A percentile compares a stretch with the other conserved stretches of the same genome.
phyloP scores from a whole-genome alignment of 345 rosid genomes.

The Noccaea bulbosa region DNA sequence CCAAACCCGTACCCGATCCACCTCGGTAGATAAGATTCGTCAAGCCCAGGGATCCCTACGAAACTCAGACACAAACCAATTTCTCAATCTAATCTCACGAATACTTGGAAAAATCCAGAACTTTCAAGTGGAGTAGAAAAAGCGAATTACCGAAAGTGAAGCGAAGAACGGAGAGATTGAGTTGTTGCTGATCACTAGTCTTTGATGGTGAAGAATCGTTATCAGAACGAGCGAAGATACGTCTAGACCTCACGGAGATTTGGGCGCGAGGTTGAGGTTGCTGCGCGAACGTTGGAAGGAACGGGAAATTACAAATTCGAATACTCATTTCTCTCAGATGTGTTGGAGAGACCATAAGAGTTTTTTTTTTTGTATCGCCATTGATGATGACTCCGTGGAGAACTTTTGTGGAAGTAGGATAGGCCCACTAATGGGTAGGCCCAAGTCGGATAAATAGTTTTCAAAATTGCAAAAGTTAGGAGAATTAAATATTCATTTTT shows the following conservation, averaged over 20 bases:
- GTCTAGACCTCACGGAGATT: constrained; percentile 26
- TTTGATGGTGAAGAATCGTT: constrained; percentile 42
- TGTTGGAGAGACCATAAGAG: too few species aligned
- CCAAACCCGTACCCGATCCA: constrained; percentile 96
- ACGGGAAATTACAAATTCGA: constrained; percentile 26
- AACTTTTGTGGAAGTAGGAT: too few species aligned
- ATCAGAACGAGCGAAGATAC: constrained; percentile 48
- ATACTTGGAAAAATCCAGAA: neutral
- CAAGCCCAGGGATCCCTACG: constrained; percentile 81
- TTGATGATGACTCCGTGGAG: too few species aligned
- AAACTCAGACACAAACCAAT: neutral
- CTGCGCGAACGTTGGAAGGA: constrained; percentile 13
- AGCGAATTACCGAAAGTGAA: constrained; percentile 66
- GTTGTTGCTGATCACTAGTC: constrained; percentile 51
- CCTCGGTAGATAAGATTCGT: constrained; percentile 90
- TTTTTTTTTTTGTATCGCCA: too few species aligned
- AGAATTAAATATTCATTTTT: too few species aligned
- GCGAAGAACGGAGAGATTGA: constrained; percentile 88
- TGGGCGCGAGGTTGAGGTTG: constrained; percentile 39
- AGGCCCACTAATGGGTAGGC: too few species aligned
- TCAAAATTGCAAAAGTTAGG: too few species aligned
- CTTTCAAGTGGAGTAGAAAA: neutral
- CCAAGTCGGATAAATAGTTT: too few species aligned
- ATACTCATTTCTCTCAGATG: constrained; percentile 29
- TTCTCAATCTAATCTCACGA: neutral